These are phyloP conservation scores for Fusarium dimerum DNA, from an alignment of 2,329 filamentous ascomycete species.

Conservation along the genomic window DNA sequence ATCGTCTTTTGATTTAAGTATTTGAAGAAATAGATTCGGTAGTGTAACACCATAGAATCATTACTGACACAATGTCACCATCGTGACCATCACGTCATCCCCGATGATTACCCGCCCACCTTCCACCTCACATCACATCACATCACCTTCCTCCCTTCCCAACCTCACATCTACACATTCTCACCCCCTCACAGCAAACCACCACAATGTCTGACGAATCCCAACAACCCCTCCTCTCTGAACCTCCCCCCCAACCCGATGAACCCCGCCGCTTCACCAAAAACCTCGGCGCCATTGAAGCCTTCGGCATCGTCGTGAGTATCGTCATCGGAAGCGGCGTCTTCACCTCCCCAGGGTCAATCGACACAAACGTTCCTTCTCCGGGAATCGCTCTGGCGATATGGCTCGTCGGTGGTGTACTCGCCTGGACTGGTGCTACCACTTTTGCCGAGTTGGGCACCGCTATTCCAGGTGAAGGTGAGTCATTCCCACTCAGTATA, in stretches of 20 bases:
- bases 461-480: conserved; percentile 61
- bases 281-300: conserved; percentile 49
- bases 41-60: background rate
- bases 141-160: background rate
- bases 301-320: conserved; percentile 62
- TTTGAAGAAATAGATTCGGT: too few relatives aligned
- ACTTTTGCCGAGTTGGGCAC: conserved; percentile 65
- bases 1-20: too few relatives aligned
- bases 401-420: conserved; percentile 61
- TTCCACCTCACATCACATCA: background rate
- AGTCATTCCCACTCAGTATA: conserved; percentile 3
- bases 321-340: conserved; percentile 67
- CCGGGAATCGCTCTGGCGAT: conserved; percentile 58
- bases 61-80: background rate
- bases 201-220: background rate
- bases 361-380: conserved; percentile 64
- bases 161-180: too few relatives aligned
- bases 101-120: conserved; percentile 24
- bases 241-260: conserved; percentile 6
- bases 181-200: background rate
- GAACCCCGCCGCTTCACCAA: conserved; percentile 37
- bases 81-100: conserved; percentile 7
- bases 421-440: conserved; percentile 65
- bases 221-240: conserved; percentile 18
- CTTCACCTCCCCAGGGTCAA: conserved; percentile 64